A percentile compares a stretch with the other conserved stretches of the same genome.
phyloP scores from a whole-genome alignment of 805 yeast genomes.

The Ascoidea rubescens region DNA sequence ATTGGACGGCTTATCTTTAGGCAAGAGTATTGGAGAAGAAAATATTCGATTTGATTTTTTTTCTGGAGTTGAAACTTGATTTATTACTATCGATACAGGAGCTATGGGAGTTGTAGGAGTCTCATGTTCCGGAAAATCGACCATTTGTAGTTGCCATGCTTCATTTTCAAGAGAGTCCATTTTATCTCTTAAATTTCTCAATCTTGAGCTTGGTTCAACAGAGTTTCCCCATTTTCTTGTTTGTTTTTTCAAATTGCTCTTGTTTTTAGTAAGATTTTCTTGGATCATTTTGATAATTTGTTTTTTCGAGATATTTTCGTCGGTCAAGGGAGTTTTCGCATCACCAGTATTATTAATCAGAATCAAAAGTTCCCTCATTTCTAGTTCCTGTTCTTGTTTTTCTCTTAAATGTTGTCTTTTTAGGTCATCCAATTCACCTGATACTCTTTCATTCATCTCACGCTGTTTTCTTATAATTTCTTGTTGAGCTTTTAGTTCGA shows the following conservation, averaged over 20 bases:
- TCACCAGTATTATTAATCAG: constrained; percentile 26
- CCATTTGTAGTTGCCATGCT: constrained; percentile 77
- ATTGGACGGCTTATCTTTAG: constrained; percentile 1
- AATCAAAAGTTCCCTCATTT: constrained; percentile 59
- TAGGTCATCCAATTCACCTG: constrained; percentile 28
- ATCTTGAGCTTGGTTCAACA: constrained; percentile 64
- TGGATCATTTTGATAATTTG: constrained; percentile 14
- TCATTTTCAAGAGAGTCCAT: constrained; percentile 78
- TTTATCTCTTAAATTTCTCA: constrained; percentile 61
- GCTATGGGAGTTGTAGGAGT: not conserved
- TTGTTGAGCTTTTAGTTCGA: constrained; percentile 47
- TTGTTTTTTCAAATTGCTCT: constrained; percentile 24
- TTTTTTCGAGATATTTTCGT: constrained; percentile 16
- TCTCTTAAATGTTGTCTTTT: constrained; percentile 29
- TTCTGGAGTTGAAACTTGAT: not conserved
- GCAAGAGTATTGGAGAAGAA: constrained; percentile 12
- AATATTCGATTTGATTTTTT: constrained; percentile 4
- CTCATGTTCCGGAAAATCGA: constrained; percentile 49
- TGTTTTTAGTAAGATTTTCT: constrained; percentile 19
- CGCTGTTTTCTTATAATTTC: constrained; percentile 38
- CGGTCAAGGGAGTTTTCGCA: constrained; percentile 11
- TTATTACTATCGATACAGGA: not conserved
- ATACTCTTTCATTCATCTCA: constrained; percentile 30
- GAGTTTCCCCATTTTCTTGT: constrained; percentile 32
- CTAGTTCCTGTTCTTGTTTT: constrained; percentile 64